Percentiles rank a stretch among this genome's conserved stretches.
phyloP scores from a whole-genome alignment of 257 asterid genomes.

The Nicotiana paniculata region DNA sequence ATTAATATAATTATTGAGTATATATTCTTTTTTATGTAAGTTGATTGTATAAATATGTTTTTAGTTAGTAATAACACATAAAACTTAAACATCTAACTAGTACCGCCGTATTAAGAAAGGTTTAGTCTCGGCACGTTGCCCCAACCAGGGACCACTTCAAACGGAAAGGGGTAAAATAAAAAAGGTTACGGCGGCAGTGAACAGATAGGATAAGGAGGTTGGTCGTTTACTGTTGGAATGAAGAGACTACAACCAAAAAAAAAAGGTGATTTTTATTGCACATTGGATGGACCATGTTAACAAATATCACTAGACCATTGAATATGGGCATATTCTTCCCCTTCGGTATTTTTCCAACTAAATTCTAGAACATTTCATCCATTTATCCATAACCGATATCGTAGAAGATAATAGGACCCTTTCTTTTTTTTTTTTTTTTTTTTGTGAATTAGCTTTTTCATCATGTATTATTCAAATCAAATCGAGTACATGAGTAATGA shows the following conservation, averaged over 20 bases:
- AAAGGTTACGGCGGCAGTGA: not conserved
- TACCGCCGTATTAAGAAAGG: not conserved
- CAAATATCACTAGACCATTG: slow-evolving; percentile 12
- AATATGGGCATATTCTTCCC: slow-evolving; percentile 27
- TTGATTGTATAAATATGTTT: no score
- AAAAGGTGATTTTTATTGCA: not conserved
- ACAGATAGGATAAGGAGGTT: not conserved
- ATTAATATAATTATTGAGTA: no score
- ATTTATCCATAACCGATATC: not conserved
- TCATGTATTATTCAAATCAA: no score
- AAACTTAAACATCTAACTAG: no score
- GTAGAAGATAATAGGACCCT: not conserved
- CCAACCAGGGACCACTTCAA: not conserved
- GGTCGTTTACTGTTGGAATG: not conserved
- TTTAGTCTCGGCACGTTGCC: not conserved
- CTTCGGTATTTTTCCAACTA: not conserved
- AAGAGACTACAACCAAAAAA: not conserved
- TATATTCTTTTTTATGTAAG: no score
- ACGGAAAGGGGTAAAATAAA: no score
- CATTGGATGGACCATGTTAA: slow-evolving; percentile 11
- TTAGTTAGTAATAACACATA: no score
- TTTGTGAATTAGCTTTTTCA: no score
- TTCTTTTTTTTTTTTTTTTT: no score
- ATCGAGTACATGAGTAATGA: no score
- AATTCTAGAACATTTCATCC: slow-evolving; percentile 10